phyloP scores from a whole-genome alignment of 768 basidiomycete genomes.

The Trametes maxima region DNA sequence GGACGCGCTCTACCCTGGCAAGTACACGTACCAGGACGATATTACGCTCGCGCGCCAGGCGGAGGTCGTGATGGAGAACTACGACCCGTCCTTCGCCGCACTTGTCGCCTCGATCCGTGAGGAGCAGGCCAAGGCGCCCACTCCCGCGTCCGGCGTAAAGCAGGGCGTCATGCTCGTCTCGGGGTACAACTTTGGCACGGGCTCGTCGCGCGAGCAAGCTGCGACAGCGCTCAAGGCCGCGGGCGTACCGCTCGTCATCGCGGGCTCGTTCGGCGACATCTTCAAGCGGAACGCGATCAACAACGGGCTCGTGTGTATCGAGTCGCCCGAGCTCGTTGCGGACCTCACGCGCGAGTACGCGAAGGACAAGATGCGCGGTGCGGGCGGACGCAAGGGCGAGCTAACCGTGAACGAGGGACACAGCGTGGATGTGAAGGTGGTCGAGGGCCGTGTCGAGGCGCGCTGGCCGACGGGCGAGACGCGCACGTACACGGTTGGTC shows the following conservation, averaged over 20 bases:
- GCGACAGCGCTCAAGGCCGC: constrained; percentile 96
- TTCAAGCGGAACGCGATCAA: constrained; percentile 99
- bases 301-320: constrained; percentile 94
- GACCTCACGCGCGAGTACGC: constrained; percentile 81
- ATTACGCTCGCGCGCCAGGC: constrained; percentile 95
- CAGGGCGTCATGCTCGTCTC: constrained; percentile 81
- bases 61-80: constrained; percentile 99
- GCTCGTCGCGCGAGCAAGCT: constrained; percentile 97
- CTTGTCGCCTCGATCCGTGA: constrained; percentile 58
- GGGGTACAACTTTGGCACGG: constrained; percentile 98
- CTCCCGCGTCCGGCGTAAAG: constrained; percentile 35
- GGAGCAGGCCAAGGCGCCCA: constrained; percentile 19
- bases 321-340: constrained; percentile 84
- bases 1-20: constrained; percentile 97
- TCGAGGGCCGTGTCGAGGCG: constrained; percentile 43
- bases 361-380: constrained; percentile 71
- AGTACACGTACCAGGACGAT: constrained; percentile 99
- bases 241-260: constrained; percentile 89
- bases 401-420: constrained; percentile 80
- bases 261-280: constrained; percentile 99
- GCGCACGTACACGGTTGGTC: constrained; percentile 61
- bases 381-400: constrained; percentile 81
- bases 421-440: constrained; percentile 59
- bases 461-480: constrained; percentile 46
- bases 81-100: constrained; percentile 84